Evolutionary conservation across 768 basidiomycete species (phyloP), one percentile per base, ranked within the genome.

Genomic region (Gymnopilus junonius): DNA sequence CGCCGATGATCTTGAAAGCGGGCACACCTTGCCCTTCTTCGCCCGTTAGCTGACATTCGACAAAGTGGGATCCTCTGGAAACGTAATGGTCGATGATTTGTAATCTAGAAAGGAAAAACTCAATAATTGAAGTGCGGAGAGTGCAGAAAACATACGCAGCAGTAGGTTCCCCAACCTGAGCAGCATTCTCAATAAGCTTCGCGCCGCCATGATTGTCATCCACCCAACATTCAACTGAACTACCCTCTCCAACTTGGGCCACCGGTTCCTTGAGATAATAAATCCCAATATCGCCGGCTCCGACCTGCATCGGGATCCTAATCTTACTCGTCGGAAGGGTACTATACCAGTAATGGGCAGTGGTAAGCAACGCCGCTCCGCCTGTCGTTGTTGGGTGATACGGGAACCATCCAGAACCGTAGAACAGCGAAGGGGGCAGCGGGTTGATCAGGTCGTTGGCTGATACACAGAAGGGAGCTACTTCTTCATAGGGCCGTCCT

Each of bases 381-480:
- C 73, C 77, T 3, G 70, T 75, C 45, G 76, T 69, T 1, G 83
- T 74, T 0, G 92, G 94, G 74, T 95, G 93, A 70, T 84, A 85
- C 0, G 86, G 85, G 63, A 84, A 82, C 97, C 97, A 99, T 6
- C 97, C 97, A 0, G 91, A 90, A 31, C 95, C 97, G 64, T 91
- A 92, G 80, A 99, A 99, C 68, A 98, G 78, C 31, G 93, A 93
- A 0, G 90, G 87, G n/a, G 97, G 97, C 0, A 99, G 83, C 1
- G 97, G 97, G 78, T 99, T 98, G 76, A 99, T 94, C 55, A 99
- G 82, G 74, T 99, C 96, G 76, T 98, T 97, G n/a, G 97, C 97
- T 21, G 90, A 91, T 0, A 94, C 95, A 75, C 97, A 99, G 79
- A 84, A 95, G 7, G 97, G 97, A 39, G 87, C 83, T 55, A 97